A percentile compares a stretch with the other conserved stretches of the same genome.
Conservation (phyloP, 2,329 filamentous ascomycete genomes). For the Ceratocystis colombiana region DNA sequence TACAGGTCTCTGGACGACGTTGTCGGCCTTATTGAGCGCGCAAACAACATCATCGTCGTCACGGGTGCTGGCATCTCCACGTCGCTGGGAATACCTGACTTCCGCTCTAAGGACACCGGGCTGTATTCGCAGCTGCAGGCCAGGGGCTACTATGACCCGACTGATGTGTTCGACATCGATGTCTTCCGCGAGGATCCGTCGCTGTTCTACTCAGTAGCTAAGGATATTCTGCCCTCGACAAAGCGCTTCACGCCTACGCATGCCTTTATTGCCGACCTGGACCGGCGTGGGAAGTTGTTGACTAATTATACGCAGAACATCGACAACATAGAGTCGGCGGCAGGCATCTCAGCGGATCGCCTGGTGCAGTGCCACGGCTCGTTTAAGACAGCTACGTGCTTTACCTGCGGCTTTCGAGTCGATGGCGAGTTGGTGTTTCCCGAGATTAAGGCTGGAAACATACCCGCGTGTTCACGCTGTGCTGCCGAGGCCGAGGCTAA, state of each 20-base stretch:
- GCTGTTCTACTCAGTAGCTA: slow-evolving; percentile 85
- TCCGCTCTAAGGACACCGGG: slow-evolving; percentile 84
- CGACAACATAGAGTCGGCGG: slow-evolving; percentile 84
- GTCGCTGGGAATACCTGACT: slow-evolving; percentile 92
- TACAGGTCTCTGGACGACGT: slow-evolving; percentile 87
- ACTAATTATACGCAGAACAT: slow-evolving; percentile 99
- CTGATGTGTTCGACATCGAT: slow-evolving; percentile 89
- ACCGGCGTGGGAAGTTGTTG: slow-evolving; percentile 77
- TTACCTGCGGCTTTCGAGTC: slow-evolving; percentile 67
- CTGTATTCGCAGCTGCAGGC: slow-evolving; percentile 78
- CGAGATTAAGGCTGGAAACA: slow-evolving; percentile 63
- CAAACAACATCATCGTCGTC: slow-evolving; percentile 80
- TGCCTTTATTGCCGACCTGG: slow-evolving; percentile 80
- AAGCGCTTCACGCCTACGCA: slow-evolving; percentile 84
- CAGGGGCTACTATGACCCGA: slow-evolving; percentile 69
- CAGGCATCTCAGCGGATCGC: slow-evolving; percentile 70
- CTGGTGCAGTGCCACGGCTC: slow-evolving; percentile 94
- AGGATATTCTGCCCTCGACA: slow-evolving; percentile 74
- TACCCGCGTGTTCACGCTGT: slow-evolving; percentile 71
- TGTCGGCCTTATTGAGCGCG: slow-evolving; percentile 60
- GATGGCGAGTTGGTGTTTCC: slow-evolving; percentile 67
- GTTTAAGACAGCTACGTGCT: slow-evolving; percentile 83
- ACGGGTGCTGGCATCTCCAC: slow-evolving; percentile 96
- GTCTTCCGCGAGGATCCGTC: slow-evolving; percentile 77
- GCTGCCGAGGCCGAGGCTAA: slow-evolving; percentile 32